These are phyloP conservation scores for Agrostemma githago DNA, from an alignment of 148 eudicot species.

Conservation along the genomic window DNA sequence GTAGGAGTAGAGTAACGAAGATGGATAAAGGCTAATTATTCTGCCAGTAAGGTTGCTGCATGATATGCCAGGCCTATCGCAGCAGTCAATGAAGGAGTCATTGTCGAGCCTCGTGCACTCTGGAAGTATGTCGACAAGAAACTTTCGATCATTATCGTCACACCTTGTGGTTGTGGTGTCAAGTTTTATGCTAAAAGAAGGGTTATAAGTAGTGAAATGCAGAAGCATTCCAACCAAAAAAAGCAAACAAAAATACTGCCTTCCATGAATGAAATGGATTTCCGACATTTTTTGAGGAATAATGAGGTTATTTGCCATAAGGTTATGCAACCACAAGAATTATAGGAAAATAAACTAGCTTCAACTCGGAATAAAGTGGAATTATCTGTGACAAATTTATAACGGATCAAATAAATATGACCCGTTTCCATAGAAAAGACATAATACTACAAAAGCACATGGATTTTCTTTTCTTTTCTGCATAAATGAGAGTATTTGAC, in stretches of 20 bases:
- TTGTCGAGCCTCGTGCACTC: background rate
- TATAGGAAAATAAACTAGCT: background rate
- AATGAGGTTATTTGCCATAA: background rate
- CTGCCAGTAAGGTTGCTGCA: constrained; percentile 15
- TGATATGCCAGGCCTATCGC: constrained; percentile 20
- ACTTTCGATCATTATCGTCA: background rate
- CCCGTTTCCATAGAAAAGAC: no score
- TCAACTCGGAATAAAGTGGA: no score
- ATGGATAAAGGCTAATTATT: constrained; percentile 8
- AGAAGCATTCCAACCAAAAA: constrained; percentile 11
- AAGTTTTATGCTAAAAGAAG: background rate
- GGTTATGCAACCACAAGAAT: background rate
- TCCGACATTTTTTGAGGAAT: background rate
- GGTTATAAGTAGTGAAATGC: background rate
- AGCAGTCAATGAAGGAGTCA: constrained; percentile 5
- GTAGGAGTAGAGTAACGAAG: no score
- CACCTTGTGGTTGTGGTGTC: constrained; percentile 1
- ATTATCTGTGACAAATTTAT: no score
- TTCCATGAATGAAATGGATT: background rate
- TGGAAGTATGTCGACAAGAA: background rate
- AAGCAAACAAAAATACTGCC: background rate
- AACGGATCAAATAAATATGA: no score
- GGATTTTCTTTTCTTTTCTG: no score
- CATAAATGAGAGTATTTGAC: no score
- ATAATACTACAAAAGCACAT: no score